Conservation (phyloP, 2,329 filamentous ascomycete species). For the Pseudocercospora eumusae region DNA sequence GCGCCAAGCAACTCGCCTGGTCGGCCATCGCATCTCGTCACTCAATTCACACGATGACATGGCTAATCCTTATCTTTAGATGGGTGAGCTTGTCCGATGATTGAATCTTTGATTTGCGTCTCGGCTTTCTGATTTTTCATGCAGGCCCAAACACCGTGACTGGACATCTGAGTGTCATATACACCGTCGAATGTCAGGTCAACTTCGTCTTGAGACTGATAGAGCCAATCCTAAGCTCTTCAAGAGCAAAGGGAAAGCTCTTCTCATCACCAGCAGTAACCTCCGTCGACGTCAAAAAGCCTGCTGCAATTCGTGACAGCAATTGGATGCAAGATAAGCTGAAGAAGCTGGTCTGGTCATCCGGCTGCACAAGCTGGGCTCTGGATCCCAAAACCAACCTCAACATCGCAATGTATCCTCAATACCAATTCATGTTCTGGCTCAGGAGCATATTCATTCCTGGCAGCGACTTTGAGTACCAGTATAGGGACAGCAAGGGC, state of each 20-base stretch:
- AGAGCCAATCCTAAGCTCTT: constrained; percentile 43
- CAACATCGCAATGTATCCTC: constrained; percentile 57
- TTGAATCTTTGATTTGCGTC: background rate
- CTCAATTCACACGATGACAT: background rate
- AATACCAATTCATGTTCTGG: constrained; percentile 56
- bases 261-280: constrained; percentile 34
- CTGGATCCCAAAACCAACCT: constrained; percentile 50
- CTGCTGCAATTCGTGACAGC: constrained; percentile 43
- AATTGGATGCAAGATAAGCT: constrained; percentile 46
- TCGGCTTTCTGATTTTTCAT: constrained; percentile 23
- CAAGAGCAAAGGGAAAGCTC: constrained; percentile 37
- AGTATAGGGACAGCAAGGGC: constrained; percentile 20
- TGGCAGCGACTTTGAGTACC: constrained; percentile 31
- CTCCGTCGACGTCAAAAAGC: constrained; percentile 42
- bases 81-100: background rate
- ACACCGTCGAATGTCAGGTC: constrained; percentile 55
- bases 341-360: constrained; percentile 51
- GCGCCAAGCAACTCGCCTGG: too few relatives aligned
- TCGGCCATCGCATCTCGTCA: background rate
- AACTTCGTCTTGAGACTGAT: constrained; percentile 51
- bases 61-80: background rate
- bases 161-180: constrained; percentile 55
- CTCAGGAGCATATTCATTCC: constrained; percentile 49
- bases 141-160: constrained; percentile 52
- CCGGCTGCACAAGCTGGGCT: constrained; percentile 56